phyloP scores from a whole-genome alignment of 2,329 filamentous ascomycete species.

The Fusarium sp. region DNA sequence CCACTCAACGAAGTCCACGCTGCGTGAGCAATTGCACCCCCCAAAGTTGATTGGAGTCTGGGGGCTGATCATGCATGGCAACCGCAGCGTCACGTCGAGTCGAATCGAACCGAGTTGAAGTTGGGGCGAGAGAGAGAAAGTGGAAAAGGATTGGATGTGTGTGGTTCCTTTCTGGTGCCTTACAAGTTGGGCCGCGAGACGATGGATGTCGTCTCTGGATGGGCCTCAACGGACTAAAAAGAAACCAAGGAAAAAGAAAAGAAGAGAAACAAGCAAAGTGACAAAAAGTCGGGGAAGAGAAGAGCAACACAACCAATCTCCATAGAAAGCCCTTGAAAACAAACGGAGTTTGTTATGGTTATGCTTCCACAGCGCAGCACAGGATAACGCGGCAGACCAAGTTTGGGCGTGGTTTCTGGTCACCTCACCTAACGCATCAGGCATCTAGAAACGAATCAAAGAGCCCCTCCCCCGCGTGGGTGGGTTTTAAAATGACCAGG shows the following conservation, averaged over 20 bases:
- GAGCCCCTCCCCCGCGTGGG: slow-evolving; percentile 48
- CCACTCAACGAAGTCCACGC: slow-evolving; percentile 50
- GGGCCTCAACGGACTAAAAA: slow-evolving; percentile 25
- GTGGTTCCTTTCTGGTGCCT: slow-evolving; percentile 39
- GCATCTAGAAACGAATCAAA: slow-evolving; percentile 43
- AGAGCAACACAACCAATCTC: slow-evolving; percentile 16
- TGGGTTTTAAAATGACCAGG: slow-evolving; percentile 38
- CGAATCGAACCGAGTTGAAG: slow-evolving; percentile 26
- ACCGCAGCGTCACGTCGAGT: slow-evolving; percentile 46
- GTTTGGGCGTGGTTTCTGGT: slow-evolving; percentile 42
- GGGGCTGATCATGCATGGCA: slow-evolving; percentile 51
- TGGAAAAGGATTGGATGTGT: slow-evolving; percentile 27
- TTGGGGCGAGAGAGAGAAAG: slow-evolving; percentile 43
- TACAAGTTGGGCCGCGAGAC: slow-evolving; percentile 48
- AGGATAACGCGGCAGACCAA: slow-evolving; percentile 47
- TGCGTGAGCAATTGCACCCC: slow-evolving; percentile 46
- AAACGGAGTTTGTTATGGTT: slow-evolving; percentile 18
- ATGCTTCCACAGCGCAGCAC: slow-evolving; percentile 9
- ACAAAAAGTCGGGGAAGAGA: slow-evolving; percentile 17
- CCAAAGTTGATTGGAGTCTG: slow-evolving; percentile 48
- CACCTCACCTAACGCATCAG: slow-evolving; percentile 45
- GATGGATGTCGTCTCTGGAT: slow-evolving; percentile 12
- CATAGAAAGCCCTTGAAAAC: slow-evolving; percentile 13
- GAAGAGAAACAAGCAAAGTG: neutral
- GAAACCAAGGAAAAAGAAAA: neutral